Conservation (phyloP, 2,329 filamentous ascomycete genomes). For the Zymoseptoria tritici region DNA sequence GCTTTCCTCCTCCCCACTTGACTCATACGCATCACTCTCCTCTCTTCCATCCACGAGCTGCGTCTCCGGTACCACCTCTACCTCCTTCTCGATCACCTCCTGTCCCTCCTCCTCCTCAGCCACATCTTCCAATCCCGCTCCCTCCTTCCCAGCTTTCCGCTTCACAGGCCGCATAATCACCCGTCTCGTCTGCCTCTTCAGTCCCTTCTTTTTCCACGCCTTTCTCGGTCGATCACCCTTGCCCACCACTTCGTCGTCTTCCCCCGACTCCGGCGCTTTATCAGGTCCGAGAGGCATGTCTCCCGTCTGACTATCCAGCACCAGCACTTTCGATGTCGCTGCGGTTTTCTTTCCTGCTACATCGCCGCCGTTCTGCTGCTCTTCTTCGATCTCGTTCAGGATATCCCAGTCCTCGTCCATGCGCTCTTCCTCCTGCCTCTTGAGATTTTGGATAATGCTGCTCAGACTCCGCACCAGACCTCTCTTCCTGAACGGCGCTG, state of each 20-base stretch:
- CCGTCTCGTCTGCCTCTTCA: slow-evolving; percentile 68
- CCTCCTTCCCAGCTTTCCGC: slow-evolving; percentile 25
- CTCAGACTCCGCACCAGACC: slow-evolving; percentile 61
- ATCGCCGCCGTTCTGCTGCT: slow-evolving; percentile 17
- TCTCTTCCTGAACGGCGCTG: slow-evolving; percentile 36
- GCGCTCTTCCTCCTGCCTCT: slow-evolving; percentile 61
- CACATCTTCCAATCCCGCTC: slow-evolving; percentile 7
- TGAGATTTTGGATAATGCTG: slow-evolving; percentile 63
- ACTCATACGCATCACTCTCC: slow-evolving; percentile 4
- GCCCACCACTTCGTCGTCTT: slow-evolving; percentile 37
- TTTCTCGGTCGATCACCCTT: slow-evolving; percentile 54
- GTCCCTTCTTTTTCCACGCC: slow-evolving; percentile 73
- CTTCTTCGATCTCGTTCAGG: slow-evolving; percentile 60
- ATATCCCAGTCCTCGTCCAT: slow-evolving; percentile 69
- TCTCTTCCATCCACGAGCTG: slow-evolving; percentile 5
- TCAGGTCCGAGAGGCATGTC: slow-evolving; percentile 42
- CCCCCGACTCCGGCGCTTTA: slow-evolving; percentile 41
- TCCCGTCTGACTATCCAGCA: slow-evolving; percentile 37
- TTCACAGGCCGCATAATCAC: slow-evolving; percentile 47
- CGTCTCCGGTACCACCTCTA: slow-evolving; percentile 17
- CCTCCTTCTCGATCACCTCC: slow-evolving; percentile 5
- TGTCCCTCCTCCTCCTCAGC: slow-evolving; percentile 7
- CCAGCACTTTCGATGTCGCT: slow-evolving; percentile 29
- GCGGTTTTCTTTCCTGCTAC: slow-evolving; percentile 12
- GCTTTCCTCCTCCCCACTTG: not conserved